Conservation (phyloP, 1,284 basidiomycete species). For the Wolfiporia cocos region DNA sequence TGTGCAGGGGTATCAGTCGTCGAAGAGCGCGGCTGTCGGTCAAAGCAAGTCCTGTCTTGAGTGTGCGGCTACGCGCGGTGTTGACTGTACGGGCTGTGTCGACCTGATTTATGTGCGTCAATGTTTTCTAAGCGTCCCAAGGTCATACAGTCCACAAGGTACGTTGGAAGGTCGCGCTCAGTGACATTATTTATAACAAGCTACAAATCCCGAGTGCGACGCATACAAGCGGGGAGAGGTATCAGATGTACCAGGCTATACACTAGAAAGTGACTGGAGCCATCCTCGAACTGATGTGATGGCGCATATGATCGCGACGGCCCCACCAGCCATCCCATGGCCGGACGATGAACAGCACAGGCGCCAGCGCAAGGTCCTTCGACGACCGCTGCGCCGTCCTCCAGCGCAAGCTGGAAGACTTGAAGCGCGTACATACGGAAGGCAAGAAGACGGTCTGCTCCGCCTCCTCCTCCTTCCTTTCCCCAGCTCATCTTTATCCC, state of each 20-base stretch:
- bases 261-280: not conserved
- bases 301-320: conserved; percentile 25
- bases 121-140: conserved; percentile 15
- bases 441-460: conserved; percentile 57
- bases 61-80: no score
- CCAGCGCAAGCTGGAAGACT: conserved; percentile 62
- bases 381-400: conserved; percentile 47
- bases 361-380: conserved; percentile 4
- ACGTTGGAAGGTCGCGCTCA: not conserved
- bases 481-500: conserved; percentile 3
- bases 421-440: conserved; percentile 59
- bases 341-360: no score
- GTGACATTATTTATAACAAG: not conserved
- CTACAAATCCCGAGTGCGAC: conserved; percentile 36
- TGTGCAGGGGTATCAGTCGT: no score
- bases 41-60: no score
- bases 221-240: conserved; percentile 46
- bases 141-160: conserved; percentile 23
- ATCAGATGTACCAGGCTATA: conserved; percentile 36
- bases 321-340: conserved; percentile 12
- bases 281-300: not conserved
- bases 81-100: no score
- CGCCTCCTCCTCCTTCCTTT: not conserved
- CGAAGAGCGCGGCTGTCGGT: no score
- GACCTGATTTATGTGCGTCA: not conserved